Base-by-base conservation (phyloP, 208 protist genomes). In the Crithidia mellificae region DNA sequence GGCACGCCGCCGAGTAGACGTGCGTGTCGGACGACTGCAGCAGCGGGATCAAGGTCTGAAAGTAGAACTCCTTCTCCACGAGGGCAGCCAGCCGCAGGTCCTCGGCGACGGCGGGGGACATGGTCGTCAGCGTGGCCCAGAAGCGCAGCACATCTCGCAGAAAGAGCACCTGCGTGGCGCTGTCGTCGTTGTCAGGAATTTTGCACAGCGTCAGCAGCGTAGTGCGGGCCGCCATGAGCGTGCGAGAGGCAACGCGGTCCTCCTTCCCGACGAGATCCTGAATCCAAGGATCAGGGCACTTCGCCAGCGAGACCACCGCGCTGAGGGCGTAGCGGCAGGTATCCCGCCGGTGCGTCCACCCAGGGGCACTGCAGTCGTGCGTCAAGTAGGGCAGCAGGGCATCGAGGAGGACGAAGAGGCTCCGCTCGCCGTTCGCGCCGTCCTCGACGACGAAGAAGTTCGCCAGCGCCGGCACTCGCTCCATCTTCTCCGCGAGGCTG, bases 181-280 rank as follows among this genome's bases (percentile, higher is more conserved):
- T 75, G 52, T 94, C 83, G 41, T 86, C 78, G 64, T 90, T 90
- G 53, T 84, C 72, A 20, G 88, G 88, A 3, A 94, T 76, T 69
- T 90, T 94, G 78, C 88, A 91, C 38, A 94, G 68, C 34, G 88
- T 94, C 34, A 91, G 62, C 20, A 94, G 68, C 6, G 82, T 85
- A 20, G 77, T 78, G 52, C 84, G 68, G 14, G 77, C 75, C 9
- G 61, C 80, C 52, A 56, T 62, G 29, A 92, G 71, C 30, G 84
- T 84, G 51, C 62, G 47, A 3, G 53, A 46, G 8, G 55, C 67
- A 4, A 92, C 57, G 0, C 41, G 54, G 8, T 12, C 46, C 66
- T 86, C 65, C 36, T 71, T 69, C 19, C 66, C 78, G 14, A 93
- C 76, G 25, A 87, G 52, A 32, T 84, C 72, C 66, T 91, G 85